These are phyloP conservation scores for Suillus discolor DNA, from an alignment of 768 basidiomycete genomes.

Conservation along the genomic window DNA sequence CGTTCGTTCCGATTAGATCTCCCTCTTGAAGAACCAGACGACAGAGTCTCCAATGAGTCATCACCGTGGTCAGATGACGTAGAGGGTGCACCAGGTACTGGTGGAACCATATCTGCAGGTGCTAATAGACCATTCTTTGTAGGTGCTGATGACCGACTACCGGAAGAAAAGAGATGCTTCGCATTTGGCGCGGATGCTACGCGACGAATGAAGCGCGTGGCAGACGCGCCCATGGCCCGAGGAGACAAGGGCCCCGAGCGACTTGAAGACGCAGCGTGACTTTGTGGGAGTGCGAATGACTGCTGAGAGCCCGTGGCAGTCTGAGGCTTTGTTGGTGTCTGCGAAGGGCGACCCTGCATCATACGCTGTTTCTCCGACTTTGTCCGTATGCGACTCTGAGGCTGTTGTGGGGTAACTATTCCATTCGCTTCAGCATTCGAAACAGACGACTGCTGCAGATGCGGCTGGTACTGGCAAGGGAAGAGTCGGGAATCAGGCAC, in stretches of 20 bases:
- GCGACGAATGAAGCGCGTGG: conserved; percentile 89
- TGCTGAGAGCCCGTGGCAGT: conserved; percentile 41
- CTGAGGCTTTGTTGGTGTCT: conserved; percentile 27
- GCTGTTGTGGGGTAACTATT: conserved; percentile 27
- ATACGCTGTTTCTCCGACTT: conserved; percentile 51
- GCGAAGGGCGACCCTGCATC: conserved; percentile 50
- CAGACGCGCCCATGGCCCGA: conserved; percentile 68
- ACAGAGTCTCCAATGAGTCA: conserved; percentile 77
- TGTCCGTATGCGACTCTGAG: conserved; percentile 35
- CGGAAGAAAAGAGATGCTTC: conserved; percentile 79
- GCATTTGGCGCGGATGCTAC: conserved; percentile 97
- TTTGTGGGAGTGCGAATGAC: conserved; percentile 37
- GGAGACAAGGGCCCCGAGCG: conserved; percentile 62
- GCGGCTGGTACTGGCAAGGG: conserved; percentile 15
- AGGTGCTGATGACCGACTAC: conserved; percentile 57
- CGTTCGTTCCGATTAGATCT: conserved; percentile 47
- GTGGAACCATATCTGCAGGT: conserved; percentile 62
- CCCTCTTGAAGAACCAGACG: conserved; percentile 72
- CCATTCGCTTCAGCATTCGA: conserved; percentile 21
- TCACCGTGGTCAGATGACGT: conserved; percentile 59
- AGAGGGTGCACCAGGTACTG: conserved; percentile 51
- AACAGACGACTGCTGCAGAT: conserved; percentile 11
- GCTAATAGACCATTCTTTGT: conserved; percentile 81
- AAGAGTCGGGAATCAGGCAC: conserved; percentile 27
- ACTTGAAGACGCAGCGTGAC: conserved; percentile 32